A percentile compares a stretch with the other conserved stretches of the same genome.
These are phyloP conservation scores for Macrocybe sp. DNA, from an alignment of 1,284 basidiomycete species.

Conservation along the genomic window DNA sequence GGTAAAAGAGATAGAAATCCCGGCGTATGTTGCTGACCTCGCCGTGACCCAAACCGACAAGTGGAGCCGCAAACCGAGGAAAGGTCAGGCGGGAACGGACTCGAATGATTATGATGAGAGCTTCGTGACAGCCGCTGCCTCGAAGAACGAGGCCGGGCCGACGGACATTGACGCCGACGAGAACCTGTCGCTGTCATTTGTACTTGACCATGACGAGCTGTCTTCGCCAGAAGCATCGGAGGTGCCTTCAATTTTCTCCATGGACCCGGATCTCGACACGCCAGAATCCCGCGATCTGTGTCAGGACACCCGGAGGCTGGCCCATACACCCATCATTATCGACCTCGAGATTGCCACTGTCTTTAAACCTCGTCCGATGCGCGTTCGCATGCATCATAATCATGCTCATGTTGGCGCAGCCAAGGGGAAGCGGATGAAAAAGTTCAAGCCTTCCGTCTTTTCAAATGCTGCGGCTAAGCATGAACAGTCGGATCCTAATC, in stretches of 20 bases:
- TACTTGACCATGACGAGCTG: conserved; percentile 15
- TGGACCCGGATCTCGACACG: conserved; percentile 43
- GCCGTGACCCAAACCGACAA: conserved; percentile 33
- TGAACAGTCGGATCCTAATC: conserved; percentile 11
- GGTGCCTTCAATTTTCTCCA: conserved; percentile 31
- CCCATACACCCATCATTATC: conserved; percentile 28
- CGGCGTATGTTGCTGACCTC: conserved; percentile 41
- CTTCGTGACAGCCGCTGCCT: conserved; percentile 16
- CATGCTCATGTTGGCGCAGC: conserved; percentile 19
- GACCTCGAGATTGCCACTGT: conserved; percentile 66
- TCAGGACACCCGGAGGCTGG: not conserved
- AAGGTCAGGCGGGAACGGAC: conserved; percentile 12
- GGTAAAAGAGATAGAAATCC: conserved; percentile 80
- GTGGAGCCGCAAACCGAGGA: conserved; percentile 18
- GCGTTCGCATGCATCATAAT: conserved; percentile 33
- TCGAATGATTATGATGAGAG: conserved; percentile 11
- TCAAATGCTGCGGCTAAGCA: not conserved
- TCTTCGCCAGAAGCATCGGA: not conserved
- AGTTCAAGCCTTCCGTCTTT: conserved; percentile 21
- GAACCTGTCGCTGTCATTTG: conserved; percentile 25
- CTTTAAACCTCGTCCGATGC: conserved; percentile 65
- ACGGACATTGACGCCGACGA: conserved; percentile 34
- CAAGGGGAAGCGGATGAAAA: conserved; percentile 35
- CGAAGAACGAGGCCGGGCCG: conserved; percentile 6
- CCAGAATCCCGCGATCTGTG: not conserved